phyloP scores from a whole-genome alignment of 306 rosid genomes.

The Luffa aegyptiaca region DNA sequence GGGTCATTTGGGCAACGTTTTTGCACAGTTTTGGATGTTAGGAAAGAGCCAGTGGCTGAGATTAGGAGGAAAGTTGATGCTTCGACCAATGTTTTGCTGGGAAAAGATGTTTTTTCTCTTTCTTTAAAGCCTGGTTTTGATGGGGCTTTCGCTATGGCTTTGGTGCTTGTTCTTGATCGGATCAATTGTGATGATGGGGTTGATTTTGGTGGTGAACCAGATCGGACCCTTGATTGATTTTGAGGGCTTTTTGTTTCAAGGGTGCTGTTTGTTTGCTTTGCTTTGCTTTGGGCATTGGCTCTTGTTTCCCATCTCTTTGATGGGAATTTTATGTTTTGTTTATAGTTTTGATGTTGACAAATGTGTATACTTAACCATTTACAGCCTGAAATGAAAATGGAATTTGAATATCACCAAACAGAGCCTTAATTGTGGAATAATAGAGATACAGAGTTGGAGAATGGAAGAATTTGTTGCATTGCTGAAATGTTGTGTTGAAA shows the following conservation, averaged over 20 bases:
- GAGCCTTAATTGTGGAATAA: background rate
- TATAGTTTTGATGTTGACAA: background rate
- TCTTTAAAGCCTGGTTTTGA: slow-evolving; percentile 65
- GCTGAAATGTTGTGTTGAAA: background rate
- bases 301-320: background rate
- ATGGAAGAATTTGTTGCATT: background rate
- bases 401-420: background rate
- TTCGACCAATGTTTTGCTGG: slow-evolving; percentile 72
- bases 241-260: background rate
- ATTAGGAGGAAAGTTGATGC: slow-evolving; percentile 76
- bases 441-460: background rate
- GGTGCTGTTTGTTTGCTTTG: background rate
- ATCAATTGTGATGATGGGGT: slow-evolving; percentile 45
- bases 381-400: background rate
- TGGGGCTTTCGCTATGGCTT: slow-evolving; percentile 78
- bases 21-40: slow-evolving; percentile 36
- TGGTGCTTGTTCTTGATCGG: slow-evolving; percentile 75
- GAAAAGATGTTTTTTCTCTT: slow-evolving; percentile 77
- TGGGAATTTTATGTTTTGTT: background rate
- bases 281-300: background rate
- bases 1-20: slow-evolving; percentile 60
- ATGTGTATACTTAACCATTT: background rate
- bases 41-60: slow-evolving; percentile 53
- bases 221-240: slow-evolving; percentile 20
- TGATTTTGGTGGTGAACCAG: slow-evolving; percentile 20